Evolutionary conservation across 1,284 basidiomycete genomes (phyloP), one percentile per base, ranked within the genome.

Genomic region (Ustilago sp.): DNA sequence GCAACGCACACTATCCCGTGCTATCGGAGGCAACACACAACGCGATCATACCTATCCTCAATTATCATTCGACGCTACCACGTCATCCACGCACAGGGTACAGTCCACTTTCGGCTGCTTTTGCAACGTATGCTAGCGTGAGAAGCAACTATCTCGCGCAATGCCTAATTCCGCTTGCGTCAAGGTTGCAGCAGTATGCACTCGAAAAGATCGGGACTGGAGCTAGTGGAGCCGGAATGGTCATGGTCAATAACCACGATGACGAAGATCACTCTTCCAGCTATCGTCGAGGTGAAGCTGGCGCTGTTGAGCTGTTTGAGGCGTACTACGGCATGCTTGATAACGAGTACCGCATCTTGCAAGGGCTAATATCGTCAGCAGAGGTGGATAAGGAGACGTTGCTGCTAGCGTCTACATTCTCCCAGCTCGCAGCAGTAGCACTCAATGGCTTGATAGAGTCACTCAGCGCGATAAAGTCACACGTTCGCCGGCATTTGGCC

Each of bases 251-350:
- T 28, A 47, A 74, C 59, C 63, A 73, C 34, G 69, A 80, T 55
- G 77, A 84, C 39, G 66, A 59, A 43, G 70, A 83, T 55, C 67
- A 75, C 53, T 60, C 59, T 15, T 64, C 66, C 13, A 51, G 35
- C 41, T 74, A 75, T 51, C 73, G 72, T 38, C 50, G 79, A 67
- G 63, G 74, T 41, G 58, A 77, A 47, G 58, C 80, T 50, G 67
- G 80, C 12, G 63, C 78, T 1, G 60, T 71, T 1, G 77, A 80
- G 43, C 76, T 80, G 52, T 63, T 84, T 50, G 63, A 70, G 15
- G 79, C 77, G 2, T 75, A 69, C 65, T 65, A 81, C 13, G 70
- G 61, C 32, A 77, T 83, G 69, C 65, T 83, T 0, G 77, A 85
- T 32, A 78, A 75, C 53, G 80, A 83, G 45, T 74, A 79, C 31